Percentiles rank a stretch among this genome's conserved stretches.
Conservation (phyloP, 2,329 filamentous ascomycete species). For the Colletotrichum sp. region DNA sequence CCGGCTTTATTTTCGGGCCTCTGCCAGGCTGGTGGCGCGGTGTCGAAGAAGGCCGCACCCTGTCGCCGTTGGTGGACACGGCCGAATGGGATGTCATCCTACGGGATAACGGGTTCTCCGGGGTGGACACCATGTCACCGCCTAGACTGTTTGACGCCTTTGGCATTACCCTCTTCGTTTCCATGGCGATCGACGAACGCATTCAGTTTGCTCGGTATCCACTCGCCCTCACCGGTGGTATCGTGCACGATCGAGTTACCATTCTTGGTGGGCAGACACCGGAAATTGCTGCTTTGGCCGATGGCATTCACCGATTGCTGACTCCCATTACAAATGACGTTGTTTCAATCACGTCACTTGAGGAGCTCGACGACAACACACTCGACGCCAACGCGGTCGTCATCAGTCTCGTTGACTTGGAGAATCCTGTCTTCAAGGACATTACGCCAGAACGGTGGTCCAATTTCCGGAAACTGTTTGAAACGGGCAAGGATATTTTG, state of each 20-base stretch:
- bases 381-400: not conserved
- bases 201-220: not conserved
- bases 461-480: not conserved
- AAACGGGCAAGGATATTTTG: not conserved
- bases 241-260: not conserved
- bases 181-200: not conserved
- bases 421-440: conserved; percentile 31
- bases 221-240: not conserved
- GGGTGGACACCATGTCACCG: conserved; percentile 8
- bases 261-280: not conserved
- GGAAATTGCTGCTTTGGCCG: not conserved
- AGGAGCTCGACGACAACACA: not conserved
- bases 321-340: not conserved
- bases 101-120: conserved; percentile 11
- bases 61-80: not conserved
- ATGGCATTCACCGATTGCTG: not conserved
- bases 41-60: not conserved
- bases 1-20: conserved; percentile 23
- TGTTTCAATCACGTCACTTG: not conserved
- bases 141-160: not conserved
- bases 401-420: not conserved
- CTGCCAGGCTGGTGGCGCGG: conserved; percentile 37
- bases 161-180: not conserved
- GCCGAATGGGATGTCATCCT: not conserved
- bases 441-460: conserved; percentile 32